These are phyloP conservation scores for Leishmania mexicana DNA, from an alignment of 208 protist genomes.

Conservation along the genomic window DNA sequence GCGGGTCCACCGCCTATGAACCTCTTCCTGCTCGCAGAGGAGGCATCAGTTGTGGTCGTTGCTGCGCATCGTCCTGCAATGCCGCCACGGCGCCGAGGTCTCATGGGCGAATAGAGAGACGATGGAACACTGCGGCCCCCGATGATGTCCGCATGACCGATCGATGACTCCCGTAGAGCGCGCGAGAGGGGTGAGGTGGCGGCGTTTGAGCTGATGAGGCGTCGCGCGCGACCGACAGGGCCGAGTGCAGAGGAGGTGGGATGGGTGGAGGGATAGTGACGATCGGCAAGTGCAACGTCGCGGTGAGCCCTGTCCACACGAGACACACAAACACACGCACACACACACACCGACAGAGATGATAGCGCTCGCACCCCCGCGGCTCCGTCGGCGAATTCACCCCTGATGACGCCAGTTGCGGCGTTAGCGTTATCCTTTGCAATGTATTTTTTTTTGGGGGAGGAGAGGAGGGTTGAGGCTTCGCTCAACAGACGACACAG, in stretches of 20 bases:
- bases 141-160: background rate
- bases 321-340: background rate
- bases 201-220: background rate
- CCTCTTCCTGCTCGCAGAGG: background rate
- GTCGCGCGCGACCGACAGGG: background rate
- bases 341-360: background rate
- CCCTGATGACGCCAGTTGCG: background rate
- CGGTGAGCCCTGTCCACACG: background rate
- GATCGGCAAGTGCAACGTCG: background rate
- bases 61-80: background rate
- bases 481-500: background rate
- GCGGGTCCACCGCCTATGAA: background rate
- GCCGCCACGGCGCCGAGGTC: background rate
- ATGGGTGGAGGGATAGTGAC: background rate
- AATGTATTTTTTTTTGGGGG: no score
- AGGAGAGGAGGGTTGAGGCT: background rate
- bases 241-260: background rate
- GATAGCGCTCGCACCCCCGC: background rate
- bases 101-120: background rate
- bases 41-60: background rate
- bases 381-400: background rate
- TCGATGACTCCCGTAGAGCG: background rate
- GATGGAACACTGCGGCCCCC: no score
- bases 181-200: background rate
- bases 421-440: background rate